Base-by-base conservation (phyloP, 768 basidiomycete genomes). In the Mycena haematopus region DNA sequence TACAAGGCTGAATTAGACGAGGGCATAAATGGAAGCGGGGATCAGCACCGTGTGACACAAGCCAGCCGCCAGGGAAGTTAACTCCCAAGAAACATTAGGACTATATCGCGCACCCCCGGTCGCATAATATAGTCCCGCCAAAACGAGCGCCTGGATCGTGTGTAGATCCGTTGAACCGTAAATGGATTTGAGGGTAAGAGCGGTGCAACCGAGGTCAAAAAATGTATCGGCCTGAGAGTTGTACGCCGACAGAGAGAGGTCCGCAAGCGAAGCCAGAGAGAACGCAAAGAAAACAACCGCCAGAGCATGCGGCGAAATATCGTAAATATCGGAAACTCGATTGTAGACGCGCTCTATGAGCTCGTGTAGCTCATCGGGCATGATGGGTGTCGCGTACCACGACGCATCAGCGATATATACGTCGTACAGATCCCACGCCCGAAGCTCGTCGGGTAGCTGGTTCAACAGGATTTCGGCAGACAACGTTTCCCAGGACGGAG, bases 241-340 rank as follows among this genome's bases (percentile, higher is more conserved):
- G 52, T 66, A 77, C 45, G 75, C 66, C 3, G 77, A 77, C 3
- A 77, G 69, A 5, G 73, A 73, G 29, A 77, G 72, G 45, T 79
- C 78, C 44, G 73, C 73, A 19, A 79, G 68, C 7, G 75, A 72
- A 29, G 77, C 78, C 1, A 24, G 31, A 0, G 61, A 55, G 27
- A 63, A 54, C 2, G 27, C 42, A 22, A 47, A 5, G 51, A 58
- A 63, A 4, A 58, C 9, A 2, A 54, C 51, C 3, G 51, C 56
- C 15, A 63, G 22, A 0, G 42, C 51, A 33, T 58, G 62, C 2
- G 51, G 35, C 3, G 56, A 21, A 27, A 54, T 38, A 19, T 46
- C 40, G 51, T 35, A 14, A 3, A 25, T 7, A 24, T 45, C 13
- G 3, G 56, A 42, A 7, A 17, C 22, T 13, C 47, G 33, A 22